These are phyloP conservation scores for Phytophthora idaei DNA, from an alignment of 352 stramenopile species.

Conservation along the genomic window DNA sequence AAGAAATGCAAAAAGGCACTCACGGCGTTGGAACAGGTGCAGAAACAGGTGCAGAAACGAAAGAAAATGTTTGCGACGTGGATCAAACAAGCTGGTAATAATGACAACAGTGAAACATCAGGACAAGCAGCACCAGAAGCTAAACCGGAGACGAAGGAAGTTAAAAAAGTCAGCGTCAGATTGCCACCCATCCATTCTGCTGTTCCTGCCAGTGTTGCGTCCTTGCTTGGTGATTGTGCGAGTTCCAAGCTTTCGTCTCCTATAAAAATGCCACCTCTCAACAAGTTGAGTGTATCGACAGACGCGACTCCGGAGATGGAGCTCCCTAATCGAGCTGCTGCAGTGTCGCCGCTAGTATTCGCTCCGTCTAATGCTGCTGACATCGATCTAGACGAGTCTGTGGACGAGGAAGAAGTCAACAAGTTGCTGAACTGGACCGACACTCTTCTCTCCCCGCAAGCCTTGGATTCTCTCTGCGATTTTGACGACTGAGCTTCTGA, in stretches of 20 bases:
- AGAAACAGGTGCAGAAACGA: slow-evolving; percentile 71
- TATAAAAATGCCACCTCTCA: slow-evolving; percentile 18
- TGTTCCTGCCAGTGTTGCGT: slow-evolving; percentile 21
- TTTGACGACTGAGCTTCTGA: slow-evolving; percentile 36
- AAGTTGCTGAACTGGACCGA: slow-evolving; percentile 84
- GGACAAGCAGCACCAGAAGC: slow-evolving; percentile 7
- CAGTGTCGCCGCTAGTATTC: slow-evolving; percentile 9
- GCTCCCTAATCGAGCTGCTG: not conserved
- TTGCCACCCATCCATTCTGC: slow-evolving; percentile 35
- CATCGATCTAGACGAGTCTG: slow-evolving; percentile 63
- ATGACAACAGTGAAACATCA: slow-evolving; percentile 5
- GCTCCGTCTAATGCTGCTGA: not conserved
- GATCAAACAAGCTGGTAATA: slow-evolving; percentile 51
- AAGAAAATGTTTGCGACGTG: slow-evolving; percentile 80
- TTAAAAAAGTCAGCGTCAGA: not conserved
- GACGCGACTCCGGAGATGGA: not conserved
- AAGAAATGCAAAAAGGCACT: slow-evolving; percentile 46
- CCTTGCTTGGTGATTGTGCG: slow-evolving; percentile 9
- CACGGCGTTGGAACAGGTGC: slow-evolving; percentile 58
- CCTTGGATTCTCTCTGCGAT: slow-evolving; percentile 48
- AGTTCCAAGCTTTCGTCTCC: slow-evolving; percentile 2
- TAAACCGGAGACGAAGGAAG: slow-evolving; percentile 7
- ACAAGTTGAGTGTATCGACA: not conserved
- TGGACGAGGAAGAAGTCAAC: slow-evolving; percentile 82
- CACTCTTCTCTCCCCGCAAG: slow-evolving; percentile 53